Percentiles rank a stretch among this genome's conserved stretches.
phyloP scores from a whole-genome alignment of 805 yeast genomes.

The Kurtzmaniella fragi region DNA sequence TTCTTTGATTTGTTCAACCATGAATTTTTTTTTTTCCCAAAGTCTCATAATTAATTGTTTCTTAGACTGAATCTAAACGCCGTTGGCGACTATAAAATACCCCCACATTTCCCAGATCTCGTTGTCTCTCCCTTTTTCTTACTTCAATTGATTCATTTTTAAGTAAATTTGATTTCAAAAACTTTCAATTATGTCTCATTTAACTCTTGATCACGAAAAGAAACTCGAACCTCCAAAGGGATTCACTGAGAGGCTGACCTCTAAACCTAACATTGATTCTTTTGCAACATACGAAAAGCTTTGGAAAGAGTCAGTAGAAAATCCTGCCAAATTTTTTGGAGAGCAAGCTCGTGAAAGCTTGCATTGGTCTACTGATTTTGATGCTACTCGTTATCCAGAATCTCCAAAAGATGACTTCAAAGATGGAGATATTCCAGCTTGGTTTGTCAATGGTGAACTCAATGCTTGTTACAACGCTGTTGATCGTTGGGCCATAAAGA shows the following conservation, averaged over 20 bases:
- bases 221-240: conserved; percentile 31
- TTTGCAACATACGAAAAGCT: conserved; percentile 45
- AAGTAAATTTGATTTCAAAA: not conserved
- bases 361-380: conserved; percentile 51
- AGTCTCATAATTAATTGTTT: not conserved
- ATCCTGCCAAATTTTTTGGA: conserved; percentile 54
- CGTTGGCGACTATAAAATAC: not conserved
- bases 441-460: conserved; percentile 77
- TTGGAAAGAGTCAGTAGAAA: conserved; percentile 52
- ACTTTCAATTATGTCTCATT: conserved; percentile 9
- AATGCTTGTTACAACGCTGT: conserved; percentile 80
- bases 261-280: conserved; percentile 42
- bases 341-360: conserved; percentile 45
- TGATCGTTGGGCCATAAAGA: conserved; percentile 70
- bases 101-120: not conserved
- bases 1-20: not conserved
- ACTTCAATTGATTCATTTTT: not conserved
- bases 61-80: not conserved
- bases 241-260: conserved; percentile 39
- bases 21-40: not conserved
- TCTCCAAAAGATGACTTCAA: conserved; percentile 43
- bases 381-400: conserved; percentile 41
- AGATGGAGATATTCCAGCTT: conserved; percentile 71
- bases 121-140: not conserved
- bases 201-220: conserved; percentile 31